Evolutionary conservation across 345 rosid species (phyloP), one percentile per base, ranked within the genome.

Genomic region (Linum lewisii): DNA sequence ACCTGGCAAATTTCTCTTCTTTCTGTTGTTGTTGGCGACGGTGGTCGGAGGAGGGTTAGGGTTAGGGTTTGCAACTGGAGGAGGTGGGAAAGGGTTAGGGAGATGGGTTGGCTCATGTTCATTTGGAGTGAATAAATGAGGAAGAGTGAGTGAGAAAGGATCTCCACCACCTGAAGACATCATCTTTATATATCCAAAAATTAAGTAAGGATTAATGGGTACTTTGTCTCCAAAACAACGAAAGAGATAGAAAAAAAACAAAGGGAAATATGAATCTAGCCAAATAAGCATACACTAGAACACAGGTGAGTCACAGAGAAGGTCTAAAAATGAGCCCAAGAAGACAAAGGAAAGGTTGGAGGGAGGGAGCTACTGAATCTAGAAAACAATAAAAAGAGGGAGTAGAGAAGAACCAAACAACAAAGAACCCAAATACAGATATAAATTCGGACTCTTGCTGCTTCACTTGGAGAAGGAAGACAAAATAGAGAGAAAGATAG

Each of bases 1-100:
- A 63, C 98, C 96, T n/a, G 98, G 98, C 37, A 84, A 80, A 61
- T 83, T 92, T 79, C 98, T 80, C 72, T 82, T 86, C 88, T 81
- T 92, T 70, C 84, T 86, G 66, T 29, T 29, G 34, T 29, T 29
- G 32, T 26, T 26, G 32, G 3, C 6, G 34, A 5, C 7, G 34
- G 34, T n/a, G n/a, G n/a, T n/a, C n/a, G n/a, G n/a, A n/a, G n/a
- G 1, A 58, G 77, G 73, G 64, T 73, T 80, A 77, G 94, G 89
- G 70, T 74, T 82, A 73, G 92, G 83, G 83, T 78, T 85, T 54
- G 75, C n/a, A 54, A 0, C 1, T 5, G 34, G 7, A 8, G 34
- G 34, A 29, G 34, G 34, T 8, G 34, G 34, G 34, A 29, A 29
- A 8, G 7, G 34, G 34, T n/a, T n/a, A 29, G 34, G 34, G 4